These are phyloP conservation scores for Thelonectria olida DNA, from an alignment of 2,329 filamentous ascomycete species.

Conservation along the genomic window DNA sequence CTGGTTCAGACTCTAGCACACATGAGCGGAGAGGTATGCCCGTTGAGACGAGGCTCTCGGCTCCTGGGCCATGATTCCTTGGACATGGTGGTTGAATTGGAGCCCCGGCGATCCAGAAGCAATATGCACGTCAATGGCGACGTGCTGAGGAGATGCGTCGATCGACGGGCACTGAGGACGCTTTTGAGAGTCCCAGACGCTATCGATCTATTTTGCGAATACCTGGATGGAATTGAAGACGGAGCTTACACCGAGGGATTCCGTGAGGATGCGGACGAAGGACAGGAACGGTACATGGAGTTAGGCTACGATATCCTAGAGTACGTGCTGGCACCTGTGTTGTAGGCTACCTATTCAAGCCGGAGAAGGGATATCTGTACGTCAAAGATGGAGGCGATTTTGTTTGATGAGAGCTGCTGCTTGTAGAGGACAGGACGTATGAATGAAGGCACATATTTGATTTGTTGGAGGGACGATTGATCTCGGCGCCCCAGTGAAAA, in stretches of 20 bases:
- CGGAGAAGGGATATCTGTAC: too few relatives aligned
- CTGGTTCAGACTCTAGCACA: conserved; percentile 77
- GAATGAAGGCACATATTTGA: too few relatives aligned
- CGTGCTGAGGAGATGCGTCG: conserved; percentile 64
- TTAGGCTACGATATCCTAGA: conserved; percentile 64
- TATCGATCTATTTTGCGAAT: conserved; percentile 54
- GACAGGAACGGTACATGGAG: conserved; percentile 50
- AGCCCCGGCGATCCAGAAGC: conserved; percentile 51
- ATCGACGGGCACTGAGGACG: conserved; percentile 54
- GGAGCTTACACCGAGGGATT: conserved; percentile 52
- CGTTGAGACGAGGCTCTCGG: conserved; percentile 48
- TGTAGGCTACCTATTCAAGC: conserved; percentile 46
- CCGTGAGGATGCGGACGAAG: conserved; percentile 32
- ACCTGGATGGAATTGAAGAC: conserved; percentile 60
- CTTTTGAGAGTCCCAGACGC: conserved; percentile 48
- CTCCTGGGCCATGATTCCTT: conserved; percentile 17
- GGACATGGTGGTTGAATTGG: conserved; percentile 34
- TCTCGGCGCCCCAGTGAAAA: too few relatives aligned
- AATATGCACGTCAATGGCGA: conserved; percentile 76
- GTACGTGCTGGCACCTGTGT: conserved; percentile 60
- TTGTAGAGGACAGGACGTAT: too few relatives aligned
- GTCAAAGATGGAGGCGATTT: background rate
- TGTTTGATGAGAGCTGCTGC: background rate
- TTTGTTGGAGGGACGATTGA: too few relatives aligned
- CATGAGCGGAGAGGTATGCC: conserved; percentile 56